phyloP scores from a whole-genome alignment of 2,329 filamentous ascomycete genomes.

The Fusarium coffeatum region DNA sequence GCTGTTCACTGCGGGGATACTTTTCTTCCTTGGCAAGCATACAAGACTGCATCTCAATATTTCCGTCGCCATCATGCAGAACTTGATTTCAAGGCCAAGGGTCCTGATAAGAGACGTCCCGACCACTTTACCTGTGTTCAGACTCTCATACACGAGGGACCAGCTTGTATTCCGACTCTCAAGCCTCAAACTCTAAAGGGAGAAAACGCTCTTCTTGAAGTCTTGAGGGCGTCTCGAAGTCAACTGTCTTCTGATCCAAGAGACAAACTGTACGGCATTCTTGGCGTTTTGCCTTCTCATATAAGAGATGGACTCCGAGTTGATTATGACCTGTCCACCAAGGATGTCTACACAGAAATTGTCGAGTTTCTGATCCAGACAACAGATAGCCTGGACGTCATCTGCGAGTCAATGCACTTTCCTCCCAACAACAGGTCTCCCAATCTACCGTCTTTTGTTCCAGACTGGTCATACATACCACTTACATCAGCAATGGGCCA shows the following conservation, averaged over 20 bases:
- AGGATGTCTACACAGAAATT: slow-evolving; percentile 26
- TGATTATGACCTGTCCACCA: slow-evolving; percentile 22
- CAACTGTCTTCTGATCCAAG: slow-evolving; percentile 23
- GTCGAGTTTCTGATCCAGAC: slow-evolving; percentile 32
- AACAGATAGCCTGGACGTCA: slow-evolving; percentile 12
- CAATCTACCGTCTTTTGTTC: slow-evolving; percentile 24
- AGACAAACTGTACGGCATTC: slow-evolving; percentile 24
- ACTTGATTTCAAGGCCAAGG: slow-evolving; percentile 3
- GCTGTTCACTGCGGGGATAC: slow-evolving; percentile 19
- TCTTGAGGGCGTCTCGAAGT: slow-evolving; percentile 12
- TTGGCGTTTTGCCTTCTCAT: slow-evolving; percentile 7
- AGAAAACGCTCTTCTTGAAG: slow-evolving; percentile 10
- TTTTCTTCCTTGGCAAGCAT: slow-evolving; percentile 7
- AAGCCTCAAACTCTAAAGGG: neutral
- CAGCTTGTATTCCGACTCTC: slow-evolving; percentile 8
- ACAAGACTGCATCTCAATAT: neutral
- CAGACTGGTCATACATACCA: slow-evolving; percentile 29
- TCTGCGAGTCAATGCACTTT: slow-evolving; percentile 27
- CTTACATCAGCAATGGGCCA: slow-evolving; percentile 20
- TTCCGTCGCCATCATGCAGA: slow-evolving; percentile 5
- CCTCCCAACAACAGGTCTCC: slow-evolving; percentile 9
- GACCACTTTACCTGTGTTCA: slow-evolving; percentile 23
- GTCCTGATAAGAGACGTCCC: neutral
- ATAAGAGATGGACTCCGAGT: slow-evolving; percentile 5
- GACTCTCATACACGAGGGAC: slow-evolving; percentile 18